Percentiles rank a stretch among this genome's conserved stretches.
Evolutionary conservation across 176 grass and related monocot genomes (phyloP).

Genomic region (Bromus sterilis): DNA sequence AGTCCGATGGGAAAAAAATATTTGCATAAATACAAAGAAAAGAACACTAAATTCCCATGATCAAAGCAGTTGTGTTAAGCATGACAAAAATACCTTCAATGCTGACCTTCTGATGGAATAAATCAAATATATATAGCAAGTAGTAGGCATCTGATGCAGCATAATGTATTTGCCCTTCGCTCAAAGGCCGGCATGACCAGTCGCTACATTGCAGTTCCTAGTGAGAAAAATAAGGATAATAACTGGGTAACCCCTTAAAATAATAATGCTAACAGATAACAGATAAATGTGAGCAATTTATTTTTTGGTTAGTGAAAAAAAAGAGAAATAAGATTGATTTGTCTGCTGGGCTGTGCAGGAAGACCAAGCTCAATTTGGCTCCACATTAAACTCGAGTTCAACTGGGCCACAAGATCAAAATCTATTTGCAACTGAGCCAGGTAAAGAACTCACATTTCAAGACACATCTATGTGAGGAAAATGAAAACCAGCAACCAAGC

Average conservation of each 20-base stretch:
- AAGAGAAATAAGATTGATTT: neutral
- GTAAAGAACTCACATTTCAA: neutral
- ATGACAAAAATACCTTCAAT: constrained; percentile 46
- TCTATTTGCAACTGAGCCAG: neutral
- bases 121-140: constrained; percentile 76
- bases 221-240: neutral
- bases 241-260: neutral
- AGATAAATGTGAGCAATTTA: neutral
- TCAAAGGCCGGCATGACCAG: constrained; percentile 84
- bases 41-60: neutral
- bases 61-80: neutral
- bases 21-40: neutral
- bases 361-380: constrained; percentile 3
- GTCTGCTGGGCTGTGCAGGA: neutral
- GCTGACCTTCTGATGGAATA: constrained; percentile 49
- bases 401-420: neutral
- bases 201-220: constrained; percentile 99
- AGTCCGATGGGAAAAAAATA: neutral
- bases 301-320: neutral
- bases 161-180: constrained; percentile 83
- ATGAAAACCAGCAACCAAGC: neutral
- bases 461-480: neutral
- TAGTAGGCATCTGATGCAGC: constrained; percentile 96
- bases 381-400: neutral
- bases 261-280: neutral